Evolutionary conservation across 1,139 yeast species (phyloP), one percentile per base, ranked within the genome.

Genomic region (Komagataea norvegica): DNA sequence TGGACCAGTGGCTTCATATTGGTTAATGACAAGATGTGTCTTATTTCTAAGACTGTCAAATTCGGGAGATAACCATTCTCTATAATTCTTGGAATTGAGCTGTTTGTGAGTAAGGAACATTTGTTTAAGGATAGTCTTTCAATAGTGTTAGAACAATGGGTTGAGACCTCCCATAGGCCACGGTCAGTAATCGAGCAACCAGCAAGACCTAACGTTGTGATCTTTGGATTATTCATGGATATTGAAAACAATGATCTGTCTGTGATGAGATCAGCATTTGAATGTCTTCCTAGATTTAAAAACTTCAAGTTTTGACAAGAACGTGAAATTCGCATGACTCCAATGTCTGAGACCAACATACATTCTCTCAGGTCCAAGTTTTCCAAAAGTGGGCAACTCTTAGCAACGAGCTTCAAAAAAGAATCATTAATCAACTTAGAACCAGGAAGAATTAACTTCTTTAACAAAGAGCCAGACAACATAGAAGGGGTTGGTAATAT

Each of bases 281-380:
- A 65, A 42, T 86, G 89, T 43, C 97, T 73, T 13, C 96, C 96
- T 37, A 88, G 70, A 53, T 89, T 89, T 33, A 89, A 63, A 29
- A 68, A 62, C 33, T 62, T 64, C 29, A 89, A 66, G 15, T 68
- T 60, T 1, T 59, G 66, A 57, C 96, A 87, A 42, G 68, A 58
- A 30, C 68, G 59, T 0, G 88, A 85, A 25, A 89, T 60, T 17
- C 74, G 70, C 43, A 78, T 76, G 19, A 89, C 62, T 1, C 96
- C 91, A 24, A 75, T 64, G 61, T 89, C 96, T 3, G 86, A 69
- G 13, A 89, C 74, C 42, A 67, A 64, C 46, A 85, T 91, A 61
- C 96, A 88, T 0, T 95, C 96, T 32, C 97, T 68, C 21, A 89
- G 61, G 53, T 89, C 97, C 35, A 89, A 63, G 17, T 69, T 67